A percentile compares a stretch with the other conserved stretches of the same genome.
Evolutionary conservation across 2,329 filamentous ascomycete genomes (phyloP).

Genomic region (Pseudofabraea citricarpa): DNA sequence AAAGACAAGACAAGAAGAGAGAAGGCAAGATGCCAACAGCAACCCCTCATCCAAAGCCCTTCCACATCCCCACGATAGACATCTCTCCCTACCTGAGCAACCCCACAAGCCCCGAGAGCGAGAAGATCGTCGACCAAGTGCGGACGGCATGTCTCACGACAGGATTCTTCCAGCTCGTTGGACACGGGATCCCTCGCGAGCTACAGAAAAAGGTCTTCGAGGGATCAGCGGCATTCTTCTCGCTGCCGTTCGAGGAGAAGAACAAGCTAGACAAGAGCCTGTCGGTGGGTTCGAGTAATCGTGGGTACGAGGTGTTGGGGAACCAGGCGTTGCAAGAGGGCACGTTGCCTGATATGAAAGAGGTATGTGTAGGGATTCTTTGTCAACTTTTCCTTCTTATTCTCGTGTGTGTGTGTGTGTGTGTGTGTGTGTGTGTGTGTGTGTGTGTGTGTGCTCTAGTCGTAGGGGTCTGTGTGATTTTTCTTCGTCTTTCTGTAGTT

Average conservation of each 20-base stretch:
- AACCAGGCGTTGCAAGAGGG: constrained; percentile 40
- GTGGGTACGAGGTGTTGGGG: constrained; percentile 44
- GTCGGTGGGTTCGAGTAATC: constrained; percentile 33
- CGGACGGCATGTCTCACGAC: constrained; percentile 38
- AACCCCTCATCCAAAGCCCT: neutral
- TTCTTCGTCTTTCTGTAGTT: neutral
- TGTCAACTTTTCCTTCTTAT: neutral
- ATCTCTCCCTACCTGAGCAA: constrained; percentile 14
- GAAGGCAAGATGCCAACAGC: constrained; percentile 1
- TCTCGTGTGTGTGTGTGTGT: too few relatives aligned
- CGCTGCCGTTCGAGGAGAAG: constrained; percentile 41
- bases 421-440: too few relatives aligned
- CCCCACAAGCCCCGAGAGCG: constrained; percentile 10
- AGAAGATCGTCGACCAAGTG: constrained; percentile 30
- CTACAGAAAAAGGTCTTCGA: constrained; percentile 36
- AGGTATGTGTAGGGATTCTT: constrained; percentile 19
- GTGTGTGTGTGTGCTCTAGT: too few relatives aligned
- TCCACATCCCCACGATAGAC: constrained; percentile 16
- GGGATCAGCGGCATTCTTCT: constrained; percentile 40
- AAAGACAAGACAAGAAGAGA: too few relatives aligned
- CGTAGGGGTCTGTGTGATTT: too few relatives aligned
- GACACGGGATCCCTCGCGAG: constrained; percentile 36
- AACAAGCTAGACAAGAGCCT: constrained; percentile 32
- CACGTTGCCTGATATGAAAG: constrained; percentile 41
- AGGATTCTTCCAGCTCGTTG: constrained; percentile 49